A percentile compares a stretch with the other conserved stretches of the same genome.
phyloP scores from a whole-genome alignment of 2,329 filamentous ascomycete genomes.

The Talaromyces verruculosus region DNA sequence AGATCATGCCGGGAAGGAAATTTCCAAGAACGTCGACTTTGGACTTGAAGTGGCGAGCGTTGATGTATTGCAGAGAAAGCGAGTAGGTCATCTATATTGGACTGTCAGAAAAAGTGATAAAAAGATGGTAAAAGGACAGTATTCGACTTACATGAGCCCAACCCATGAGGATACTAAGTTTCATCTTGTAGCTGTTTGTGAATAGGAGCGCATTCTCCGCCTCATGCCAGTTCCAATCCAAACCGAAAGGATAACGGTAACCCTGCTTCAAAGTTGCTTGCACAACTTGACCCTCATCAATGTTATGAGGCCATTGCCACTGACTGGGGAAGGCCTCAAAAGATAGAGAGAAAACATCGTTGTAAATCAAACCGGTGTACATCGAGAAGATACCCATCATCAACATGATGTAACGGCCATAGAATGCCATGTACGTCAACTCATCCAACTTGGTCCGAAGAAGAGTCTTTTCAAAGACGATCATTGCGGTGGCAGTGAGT shows the following conservation, averaged over 20 bases:
- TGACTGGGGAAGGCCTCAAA: constrained; percentile 85
- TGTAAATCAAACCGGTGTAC: constrained; percentile 96
- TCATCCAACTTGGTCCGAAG: constrained; percentile 87
- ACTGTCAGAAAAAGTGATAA: not conserved
- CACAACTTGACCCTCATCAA: constrained; percentile 64
- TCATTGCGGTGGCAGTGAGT: constrained; percentile 81
- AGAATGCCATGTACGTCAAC: constrained; percentile 97
- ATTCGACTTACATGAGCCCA: constrained; percentile 69
- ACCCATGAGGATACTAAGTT: constrained; percentile 95
- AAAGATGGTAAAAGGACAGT: not conserved
- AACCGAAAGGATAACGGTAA: constrained; percentile 91
- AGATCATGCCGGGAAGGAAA: constrained; percentile 97
- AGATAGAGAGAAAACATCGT: constrained; percentile 93
- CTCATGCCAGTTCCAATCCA: constrained; percentile 96
- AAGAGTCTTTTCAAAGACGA: constrained; percentile 90
- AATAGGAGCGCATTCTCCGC: constrained; percentile 94
- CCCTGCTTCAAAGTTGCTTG: constrained; percentile 66
- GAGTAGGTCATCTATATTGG: constrained; percentile 83
- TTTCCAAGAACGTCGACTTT: constrained; percentile 97
- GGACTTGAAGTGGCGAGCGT: constrained; percentile 90
- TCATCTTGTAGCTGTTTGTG: constrained; percentile 99
- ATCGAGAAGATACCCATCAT: constrained; percentile 98
- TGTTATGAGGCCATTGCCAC: constrained; percentile 79
- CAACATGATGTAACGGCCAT: constrained; percentile 95
- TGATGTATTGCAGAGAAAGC: constrained; percentile 86